A percentile compares a stretch with the other conserved stretches of the same genome.
Evolutionary conservation across 441 rosid species (phyloP).

Genomic region (Syzygium syzygioides): DNA sequence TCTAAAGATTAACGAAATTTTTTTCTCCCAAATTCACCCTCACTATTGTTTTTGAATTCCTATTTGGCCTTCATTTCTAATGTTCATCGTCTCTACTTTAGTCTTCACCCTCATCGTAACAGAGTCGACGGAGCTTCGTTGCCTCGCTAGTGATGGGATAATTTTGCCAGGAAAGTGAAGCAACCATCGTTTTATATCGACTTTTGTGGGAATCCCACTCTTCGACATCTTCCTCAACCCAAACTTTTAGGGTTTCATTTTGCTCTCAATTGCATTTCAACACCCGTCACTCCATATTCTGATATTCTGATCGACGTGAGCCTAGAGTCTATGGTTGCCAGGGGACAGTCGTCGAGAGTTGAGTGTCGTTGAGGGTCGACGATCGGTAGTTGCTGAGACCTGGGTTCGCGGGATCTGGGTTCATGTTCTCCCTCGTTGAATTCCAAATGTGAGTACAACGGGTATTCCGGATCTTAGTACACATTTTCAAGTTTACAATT

Average conservation of each 20-base stretch:
- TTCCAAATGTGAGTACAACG: not conserved
- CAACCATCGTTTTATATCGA: not conserved
- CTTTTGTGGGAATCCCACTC: not conserved
- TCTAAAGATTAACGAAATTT: not conserved
- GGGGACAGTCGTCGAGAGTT: not conserved
- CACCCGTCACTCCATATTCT: not conserved
- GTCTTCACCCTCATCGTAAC: not conserved
- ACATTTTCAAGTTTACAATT: not conserved
- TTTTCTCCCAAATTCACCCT: not conserved
- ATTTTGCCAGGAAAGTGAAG: not conserved
- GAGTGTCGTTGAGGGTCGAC: not conserved
- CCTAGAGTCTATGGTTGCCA: not conserved
- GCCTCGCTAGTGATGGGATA: not conserved
- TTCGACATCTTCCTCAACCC: not conserved
- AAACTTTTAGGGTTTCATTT: not conserved
- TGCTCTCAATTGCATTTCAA: not conserved
- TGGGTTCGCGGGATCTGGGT: not conserved
- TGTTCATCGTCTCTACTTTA: not conserved
- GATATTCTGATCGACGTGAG: not conserved
- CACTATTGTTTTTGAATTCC: not conserved
- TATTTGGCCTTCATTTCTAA: not conserved
- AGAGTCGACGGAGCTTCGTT: not conserved
- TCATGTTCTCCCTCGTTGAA: not conserved
- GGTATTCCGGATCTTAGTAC: not conserved
- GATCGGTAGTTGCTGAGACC: not conserved